A percentile compares a stretch with the other conserved stretches of the same genome.
phyloP scores from a whole-genome alignment of 2,329 filamentous ascomycete genomes.

The Apiospora kogelbergensis region DNA sequence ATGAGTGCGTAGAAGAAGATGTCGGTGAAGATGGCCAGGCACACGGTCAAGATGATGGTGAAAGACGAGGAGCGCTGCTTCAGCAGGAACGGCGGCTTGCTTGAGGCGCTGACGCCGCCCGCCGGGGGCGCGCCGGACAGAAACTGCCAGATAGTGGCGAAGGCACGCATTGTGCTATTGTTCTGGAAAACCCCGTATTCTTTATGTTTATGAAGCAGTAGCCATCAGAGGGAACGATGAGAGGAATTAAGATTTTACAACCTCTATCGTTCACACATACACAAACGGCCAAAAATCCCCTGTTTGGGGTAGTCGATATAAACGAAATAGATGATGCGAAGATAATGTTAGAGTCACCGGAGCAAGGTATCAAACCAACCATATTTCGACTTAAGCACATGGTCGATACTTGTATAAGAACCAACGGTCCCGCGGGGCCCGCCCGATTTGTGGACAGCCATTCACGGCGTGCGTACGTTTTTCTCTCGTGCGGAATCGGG shows the following conservation, averaged over 20 bases:
- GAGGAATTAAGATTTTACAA: neutral
- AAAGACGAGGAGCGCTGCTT: slow-evolving; percentile 38
- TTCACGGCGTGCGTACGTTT: neutral
- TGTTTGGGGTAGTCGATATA: neutral
- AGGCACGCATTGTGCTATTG: slow-evolving; percentile 17
- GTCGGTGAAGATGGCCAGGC: slow-evolving; percentile 44
- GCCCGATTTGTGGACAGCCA: neutral
- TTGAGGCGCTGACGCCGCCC: slow-evolving; percentile 18
- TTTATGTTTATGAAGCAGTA: neutral
- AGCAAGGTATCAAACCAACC: neutral
- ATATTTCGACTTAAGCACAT: neutral
- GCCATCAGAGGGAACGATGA: neutral
- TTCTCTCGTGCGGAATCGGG: neutral
- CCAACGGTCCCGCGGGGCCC: neutral
- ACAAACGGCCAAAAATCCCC: neutral
- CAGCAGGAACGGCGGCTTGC: slow-evolving; percentile 35
- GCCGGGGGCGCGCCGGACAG: slow-evolving; percentile 26
- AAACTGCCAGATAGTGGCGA: slow-evolving; percentile 24
- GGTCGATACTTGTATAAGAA: neutral
- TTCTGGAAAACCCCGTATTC: neutral
- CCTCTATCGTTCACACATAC: neutral
- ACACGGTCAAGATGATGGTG: slow-evolving; percentile 37
- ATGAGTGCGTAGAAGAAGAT: slow-evolving; percentile 65
- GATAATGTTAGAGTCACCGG: neutral
- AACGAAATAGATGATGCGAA: neutral